Base-by-base conservation (phyloP, 208 protist genomes). In the Leishmania amazonensis region DNA sequence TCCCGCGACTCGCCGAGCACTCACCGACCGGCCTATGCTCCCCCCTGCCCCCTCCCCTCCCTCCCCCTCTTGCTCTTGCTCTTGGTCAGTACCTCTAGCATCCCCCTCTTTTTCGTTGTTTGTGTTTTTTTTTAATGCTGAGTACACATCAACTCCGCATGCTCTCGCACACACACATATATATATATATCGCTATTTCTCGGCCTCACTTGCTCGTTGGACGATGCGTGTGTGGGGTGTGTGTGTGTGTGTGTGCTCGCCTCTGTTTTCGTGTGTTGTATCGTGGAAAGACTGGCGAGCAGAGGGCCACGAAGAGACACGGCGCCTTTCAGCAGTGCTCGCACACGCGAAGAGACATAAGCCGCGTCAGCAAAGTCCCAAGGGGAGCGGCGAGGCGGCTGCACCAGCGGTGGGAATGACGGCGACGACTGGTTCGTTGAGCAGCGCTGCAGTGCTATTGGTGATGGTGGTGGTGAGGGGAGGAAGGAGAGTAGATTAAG, bases 31-130 rank as follows among this genome's bases (percentile, higher is more conserved):
- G 3, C 31, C 62, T 7, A 40, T 28, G 2, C 49, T 11, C 49
- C 1, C 13, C 49, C 13, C 13, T 1, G 2, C 28, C 62, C 60
- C 49, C 71, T 35, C 0, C 19, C 31, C 60, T 35, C 49, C n/a
- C 51, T 19, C 51, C 51, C 21, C 51, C 17, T 54, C 9, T 54
- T 54, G 51, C 15, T 6, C 15, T 54, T 54, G 13, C 4, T 54
- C 51, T 54, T 54, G 51, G 51, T 5, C 51, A 4, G 21, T 1
- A 9, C 51, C 11, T 7, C 19, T 35, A n/a, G 7, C 62, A 6
- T 68, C 31, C 28, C 11, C 62, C 38, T 68, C 31, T 80, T 80
- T 80, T 80, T 2, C 31, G 31, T 80, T 73, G 73, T 73, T 65
- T 49, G 28, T 35, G 15, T 58, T 21, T 35, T 13, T 15, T 31